Percentiles rank a stretch among this genome's conserved stretches.
Evolutionary conservation across 495 filamentous ascomycete species (phyloP).

Genomic region (Hypomontagnella monticulosa): DNA sequence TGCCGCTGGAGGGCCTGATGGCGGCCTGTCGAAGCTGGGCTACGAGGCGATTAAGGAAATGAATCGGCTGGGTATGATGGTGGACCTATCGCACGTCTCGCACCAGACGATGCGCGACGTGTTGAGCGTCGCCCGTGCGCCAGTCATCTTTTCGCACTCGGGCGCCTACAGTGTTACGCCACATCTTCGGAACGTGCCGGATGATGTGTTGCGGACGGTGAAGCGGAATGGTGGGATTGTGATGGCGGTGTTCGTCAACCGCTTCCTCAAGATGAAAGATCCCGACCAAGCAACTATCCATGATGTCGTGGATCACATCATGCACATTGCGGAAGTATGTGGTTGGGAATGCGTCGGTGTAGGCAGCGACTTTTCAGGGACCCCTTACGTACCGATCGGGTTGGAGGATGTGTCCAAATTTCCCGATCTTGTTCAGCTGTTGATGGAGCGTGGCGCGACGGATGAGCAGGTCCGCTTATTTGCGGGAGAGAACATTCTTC

Average conservation of each 20-base stretch:
- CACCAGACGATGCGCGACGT: constrained; percentile 66
- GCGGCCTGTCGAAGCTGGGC: constrained; percentile 35
- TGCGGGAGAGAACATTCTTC: constrained; percentile 63
- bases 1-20: constrained; percentile 25
- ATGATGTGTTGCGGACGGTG: constrained; percentile 66
- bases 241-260: constrained; percentile 70
- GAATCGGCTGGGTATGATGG: constrained; percentile 61
- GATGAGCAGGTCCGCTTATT: constrained; percentile 62
- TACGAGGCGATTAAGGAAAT: constrained; percentile 55
- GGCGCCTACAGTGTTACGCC: constrained; percentile 63
- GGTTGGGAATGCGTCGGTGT: constrained; percentile 71
- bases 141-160: constrained; percentile 68
- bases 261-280: constrained; percentile 68
- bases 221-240: constrained; percentile 64
- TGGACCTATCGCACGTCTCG: constrained; percentile 66
- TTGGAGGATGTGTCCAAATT: constrained; percentile 55
- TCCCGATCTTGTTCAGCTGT: constrained; percentile 29
- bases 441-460: constrained; percentile 59
- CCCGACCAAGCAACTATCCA: constrained; percentile 66
- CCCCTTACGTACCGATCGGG: constrained; percentile 56
- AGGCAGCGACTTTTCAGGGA: constrained; percentile 73
- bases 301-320: constrained; percentile 71
- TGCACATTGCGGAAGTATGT: constrained; percentile 63
- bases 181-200: constrained; percentile 68
- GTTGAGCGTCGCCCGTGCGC: constrained; percentile 59